Conservation (phyloP, 2,329 filamentous ascomycete species). For the Neonectria punicea region DNA sequence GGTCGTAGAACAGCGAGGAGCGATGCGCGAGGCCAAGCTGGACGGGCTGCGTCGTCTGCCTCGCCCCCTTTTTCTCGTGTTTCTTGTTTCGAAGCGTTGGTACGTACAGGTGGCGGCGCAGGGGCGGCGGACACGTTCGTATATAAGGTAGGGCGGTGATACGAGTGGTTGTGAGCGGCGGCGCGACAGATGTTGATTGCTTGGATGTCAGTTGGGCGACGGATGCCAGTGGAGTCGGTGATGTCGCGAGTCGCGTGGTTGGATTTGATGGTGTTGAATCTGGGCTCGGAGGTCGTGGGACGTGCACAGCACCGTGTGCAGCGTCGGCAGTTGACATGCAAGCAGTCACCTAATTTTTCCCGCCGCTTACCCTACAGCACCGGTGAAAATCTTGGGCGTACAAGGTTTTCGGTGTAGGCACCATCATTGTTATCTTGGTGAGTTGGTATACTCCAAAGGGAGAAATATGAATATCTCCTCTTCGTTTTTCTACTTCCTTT, state of each 20-base stretch:
- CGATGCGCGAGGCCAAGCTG: constrained; percentile 5
- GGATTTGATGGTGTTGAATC: not conserved
- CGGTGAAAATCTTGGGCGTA: not conserved
- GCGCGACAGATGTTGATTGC: constrained; percentile 9
- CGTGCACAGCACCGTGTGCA: constrained; percentile 18
- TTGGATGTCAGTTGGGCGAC: constrained; percentile 4
- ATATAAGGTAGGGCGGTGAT: not conserved
- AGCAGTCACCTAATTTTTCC: not conserved
- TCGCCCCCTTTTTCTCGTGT: constrained; percentile 12
- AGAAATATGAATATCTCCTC: not conserved
- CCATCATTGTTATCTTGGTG: not conserved
- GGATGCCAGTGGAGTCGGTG: constrained; percentile 2
- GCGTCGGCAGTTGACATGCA: constrained; percentile 7
- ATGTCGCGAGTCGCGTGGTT: constrained; percentile 26
- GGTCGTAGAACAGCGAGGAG: constrained; percentile 9
- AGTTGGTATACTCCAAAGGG: not conserved
- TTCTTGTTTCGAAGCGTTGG: constrained; percentile 19
- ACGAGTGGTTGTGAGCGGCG: constrained; percentile 13
- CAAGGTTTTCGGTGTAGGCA: not conserved
- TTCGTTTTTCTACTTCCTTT: no score
- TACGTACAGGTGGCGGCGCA: constrained; percentile 20
- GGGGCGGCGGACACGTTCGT: constrained; percentile 7
- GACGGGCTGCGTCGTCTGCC: constrained; percentile 2
- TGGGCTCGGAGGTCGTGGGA: constrained; percentile 14
- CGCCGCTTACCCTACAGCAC: constrained; percentile 18